phyloP scores from a whole-genome alignment of 495 filamentous ascomycete species.

The Cercophora samala region DNA sequence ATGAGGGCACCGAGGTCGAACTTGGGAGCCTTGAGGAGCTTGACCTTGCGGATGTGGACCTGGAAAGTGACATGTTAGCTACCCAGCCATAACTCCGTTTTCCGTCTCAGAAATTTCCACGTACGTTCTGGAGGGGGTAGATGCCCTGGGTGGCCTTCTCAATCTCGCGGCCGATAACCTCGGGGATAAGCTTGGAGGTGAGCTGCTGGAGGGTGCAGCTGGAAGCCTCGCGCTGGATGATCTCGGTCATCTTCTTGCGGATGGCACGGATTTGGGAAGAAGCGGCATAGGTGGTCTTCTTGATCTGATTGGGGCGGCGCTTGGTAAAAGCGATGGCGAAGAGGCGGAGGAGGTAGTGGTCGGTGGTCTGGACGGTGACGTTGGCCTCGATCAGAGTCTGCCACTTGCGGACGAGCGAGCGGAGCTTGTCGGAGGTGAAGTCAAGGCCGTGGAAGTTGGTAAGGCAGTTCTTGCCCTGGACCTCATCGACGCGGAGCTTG shows the following conservation, averaged over 20 bases:
- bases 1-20: constrained; percentile 97
- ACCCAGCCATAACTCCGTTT: background rate
- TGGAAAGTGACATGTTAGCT: constrained; percentile 41
- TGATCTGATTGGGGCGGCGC: constrained; percentile 97
- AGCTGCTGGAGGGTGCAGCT: constrained; percentile 92
- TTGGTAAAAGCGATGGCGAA: constrained; percentile 99
- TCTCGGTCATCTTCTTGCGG: constrained; percentile 99
- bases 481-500: constrained; percentile 96
- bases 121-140: constrained; percentile 97
- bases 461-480: constrained; percentile 99
- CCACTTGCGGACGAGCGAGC: constrained; percentile 98
- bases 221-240: constrained; percentile 91
- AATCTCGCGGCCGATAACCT: constrained; percentile 98
- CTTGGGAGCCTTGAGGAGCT: constrained; percentile 96
- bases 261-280: constrained; percentile 95
- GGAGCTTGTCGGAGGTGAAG: constrained; percentile 99
- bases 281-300: constrained; percentile 98
- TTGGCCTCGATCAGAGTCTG: constrained; percentile 99
- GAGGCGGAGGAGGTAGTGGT: constrained; percentile 96
- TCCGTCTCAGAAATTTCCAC: constrained; percentile 32
- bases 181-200: constrained; percentile 95
- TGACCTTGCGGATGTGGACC: constrained; percentile 99
- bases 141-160: constrained; percentile 99
- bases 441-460: constrained; percentile 99
- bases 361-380: constrained; percentile 98